Evolutionary conservation across 257 asterid species (phyloP).

Genomic region (Salvia hispanica): DNA sequence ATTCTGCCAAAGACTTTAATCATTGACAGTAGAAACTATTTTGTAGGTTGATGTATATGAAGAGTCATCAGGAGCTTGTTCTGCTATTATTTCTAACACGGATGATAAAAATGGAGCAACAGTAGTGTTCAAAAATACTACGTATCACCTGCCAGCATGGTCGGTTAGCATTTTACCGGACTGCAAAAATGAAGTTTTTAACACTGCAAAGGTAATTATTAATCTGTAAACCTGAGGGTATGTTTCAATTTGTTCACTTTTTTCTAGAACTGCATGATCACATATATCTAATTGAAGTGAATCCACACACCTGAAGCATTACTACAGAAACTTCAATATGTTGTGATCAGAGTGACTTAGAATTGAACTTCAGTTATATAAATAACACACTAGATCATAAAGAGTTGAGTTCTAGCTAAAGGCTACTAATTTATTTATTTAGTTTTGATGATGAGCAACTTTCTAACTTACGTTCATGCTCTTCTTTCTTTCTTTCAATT

Average conservation of each 20-base stretch:
- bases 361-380: background rate
- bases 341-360: constrained; percentile 14
- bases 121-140: constrained; percentile 62
- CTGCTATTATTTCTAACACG: constrained; percentile 78
- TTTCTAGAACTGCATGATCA: constrained; percentile 15
- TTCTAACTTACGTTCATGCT: constrained; percentile 10
- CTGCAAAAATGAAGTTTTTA: constrained; percentile 83
- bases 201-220: constrained; percentile 79
- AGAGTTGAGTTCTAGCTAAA: background rate
- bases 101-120: constrained; percentile 66
- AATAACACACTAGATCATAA: background rate
- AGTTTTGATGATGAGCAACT: background rate
- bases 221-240: constrained; percentile 19
- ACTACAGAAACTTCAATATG: background rate
- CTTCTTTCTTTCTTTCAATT: constrained; percentile 26
- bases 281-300: constrained; percentile 6
- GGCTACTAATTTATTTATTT: background rate
- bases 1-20: constrained; percentile 28
- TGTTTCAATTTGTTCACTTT: constrained; percentile 25
- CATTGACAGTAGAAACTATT: constrained; percentile 19
- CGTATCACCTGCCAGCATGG: constrained; percentile 84
- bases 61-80: constrained; percentile 69
- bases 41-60: constrained; percentile 81
- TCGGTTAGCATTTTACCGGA: constrained; percentile 88
- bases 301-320: constrained; percentile 16